Conservation (phyloP, 1,139 yeast genomes). For the Hyphopichia buzzinii region DNA sequence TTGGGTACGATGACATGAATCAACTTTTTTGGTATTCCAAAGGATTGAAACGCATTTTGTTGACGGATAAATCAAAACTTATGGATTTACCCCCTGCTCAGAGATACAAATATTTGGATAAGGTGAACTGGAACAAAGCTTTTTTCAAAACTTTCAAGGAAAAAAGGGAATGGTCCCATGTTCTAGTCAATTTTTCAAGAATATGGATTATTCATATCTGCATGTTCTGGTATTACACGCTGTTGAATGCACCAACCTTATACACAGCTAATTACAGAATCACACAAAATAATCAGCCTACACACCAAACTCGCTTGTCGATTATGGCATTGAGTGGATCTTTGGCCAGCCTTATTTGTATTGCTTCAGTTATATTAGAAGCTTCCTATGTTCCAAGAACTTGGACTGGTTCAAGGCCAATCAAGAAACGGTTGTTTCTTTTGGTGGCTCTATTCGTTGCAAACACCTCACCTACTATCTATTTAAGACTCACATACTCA, state of each 20-base stretch:
- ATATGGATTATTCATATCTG: constrained; percentile 62
- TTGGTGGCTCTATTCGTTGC: constrained; percentile 26
- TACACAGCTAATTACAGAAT: constrained; percentile 51
- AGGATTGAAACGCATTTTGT: constrained; percentile 44
- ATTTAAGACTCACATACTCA: constrained; percentile 29
- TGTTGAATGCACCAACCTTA: constrained; percentile 52
- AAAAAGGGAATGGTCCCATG: constrained; percentile 59
- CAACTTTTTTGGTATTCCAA: constrained; percentile 59
- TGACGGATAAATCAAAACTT: constrained; percentile 35
- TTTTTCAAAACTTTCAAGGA: constrained; percentile 57
- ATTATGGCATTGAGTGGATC: constrained; percentile 53
- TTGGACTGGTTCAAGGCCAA: constrained; percentile 54
- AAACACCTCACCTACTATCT: constrained; percentile 41
- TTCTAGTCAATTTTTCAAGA: constrained; percentile 54
- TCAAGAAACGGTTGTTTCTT: constrained; percentile 31
- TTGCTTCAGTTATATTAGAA: constrained; percentile 45
- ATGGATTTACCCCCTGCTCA: constrained; percentile 44
- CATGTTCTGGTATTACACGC: constrained; percentile 58
- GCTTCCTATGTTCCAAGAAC: constrained; percentile 50
- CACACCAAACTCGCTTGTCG: constrained; percentile 43
- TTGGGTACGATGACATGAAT: constrained; percentile 66
- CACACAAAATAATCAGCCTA: constrained; percentile 47
- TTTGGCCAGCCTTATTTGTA: constrained; percentile 41
- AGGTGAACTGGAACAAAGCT: constrained; percentile 49
- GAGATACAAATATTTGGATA: constrained; percentile 42